Percentiles rank a stretch among this genome's conserved stretches.
These are phyloP conservation scores for Botryococcus braunii DNA, from an alignment of 163 green algal genomes.

Conservation along the genomic window DNA sequence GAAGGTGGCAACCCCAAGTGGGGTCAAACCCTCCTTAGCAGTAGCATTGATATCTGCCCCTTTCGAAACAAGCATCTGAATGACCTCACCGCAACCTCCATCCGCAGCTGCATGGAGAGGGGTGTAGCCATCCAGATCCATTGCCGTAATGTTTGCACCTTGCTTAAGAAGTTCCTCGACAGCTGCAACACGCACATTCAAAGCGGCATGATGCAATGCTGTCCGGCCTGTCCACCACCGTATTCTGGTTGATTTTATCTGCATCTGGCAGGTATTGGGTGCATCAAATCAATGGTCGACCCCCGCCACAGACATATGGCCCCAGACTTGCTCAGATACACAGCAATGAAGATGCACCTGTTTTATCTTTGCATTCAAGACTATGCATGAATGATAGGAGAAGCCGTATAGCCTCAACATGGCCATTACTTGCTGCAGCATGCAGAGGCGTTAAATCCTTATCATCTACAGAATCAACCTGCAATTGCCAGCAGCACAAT, in stretches of 20 bases:
- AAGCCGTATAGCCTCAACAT: slow-evolving; percentile 35
- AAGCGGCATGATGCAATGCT: slow-evolving; percentile 48
- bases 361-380: slow-evolving; percentile 37
- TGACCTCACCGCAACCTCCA: slow-evolving; percentile 38
- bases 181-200: slow-evolving; percentile 36
- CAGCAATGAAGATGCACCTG: slow-evolving; percentile 24
- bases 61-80: slow-evolving; percentile 26
- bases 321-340: too few species aligned
- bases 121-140: slow-evolving; percentile 36
- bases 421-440: slow-evolving; percentile 43
- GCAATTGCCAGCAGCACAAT: background rate
- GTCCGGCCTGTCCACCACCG: slow-evolving; percentile 22
- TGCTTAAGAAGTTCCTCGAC: slow-evolving; percentile 32
- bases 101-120: slow-evolving; percentile 51
- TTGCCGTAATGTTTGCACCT: slow-evolving; percentile 23
- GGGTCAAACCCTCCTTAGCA: slow-evolving; percentile 34
- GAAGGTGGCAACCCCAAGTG: slow-evolving; percentile 38
- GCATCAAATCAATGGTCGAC: background rate
- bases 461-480: slow-evolving; percentile 37
- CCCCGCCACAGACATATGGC: background rate
- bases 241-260: too few species aligned
- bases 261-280: too few species aligned
- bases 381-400: slow-evolving; percentile 36
- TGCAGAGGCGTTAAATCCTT: slow-evolving; percentile 54
- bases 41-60: slow-evolving; percentile 27